A percentile compares a stretch with the other conserved stretches of the same genome.
These are phyloP conservation scores for Chrysophaeum taylorii DNA, from an alignment of 352 stramenopile species.

Conservation along the genomic window DNA sequence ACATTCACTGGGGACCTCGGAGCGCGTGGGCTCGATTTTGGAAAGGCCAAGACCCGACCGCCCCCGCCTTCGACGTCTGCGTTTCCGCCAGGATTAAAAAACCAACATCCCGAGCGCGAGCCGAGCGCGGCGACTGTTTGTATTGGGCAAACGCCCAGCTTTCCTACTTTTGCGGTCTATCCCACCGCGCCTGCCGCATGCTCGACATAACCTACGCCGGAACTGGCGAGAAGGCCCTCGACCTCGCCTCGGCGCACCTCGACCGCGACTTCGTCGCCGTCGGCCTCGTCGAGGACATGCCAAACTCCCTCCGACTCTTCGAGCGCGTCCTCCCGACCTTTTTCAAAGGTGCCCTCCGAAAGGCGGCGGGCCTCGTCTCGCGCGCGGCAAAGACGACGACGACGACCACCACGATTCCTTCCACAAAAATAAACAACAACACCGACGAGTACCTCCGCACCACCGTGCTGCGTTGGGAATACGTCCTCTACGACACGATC, in stretches of 20 bases:
- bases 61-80: not conserved
- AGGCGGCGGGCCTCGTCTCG: too few relatives aligned
- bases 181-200: not conserved
- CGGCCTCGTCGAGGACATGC: conserved; percentile 7
- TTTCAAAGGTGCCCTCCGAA: too few relatives aligned
- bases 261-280: not conserved
- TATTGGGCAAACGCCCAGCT: conserved; percentile 10
- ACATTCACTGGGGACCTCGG: conserved; percentile 5
- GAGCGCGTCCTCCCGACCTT: not conserved
- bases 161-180: conserved; percentile 3
- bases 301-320: not conserved
- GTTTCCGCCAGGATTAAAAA: not conserved
- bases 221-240: not conserved
- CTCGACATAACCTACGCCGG: too few relatives aligned
- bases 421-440: too few relatives aligned
- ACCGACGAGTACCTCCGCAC: not conserved
- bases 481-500: too few relatives aligned
- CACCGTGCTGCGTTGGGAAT: too few relatives aligned
- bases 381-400: too few relatives aligned
- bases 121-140: not conserved
- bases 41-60: not conserved
- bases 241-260: not conserved
- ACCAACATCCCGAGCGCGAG: not conserved
- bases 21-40: not conserved
- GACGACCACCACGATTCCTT: too few relatives aligned